These are phyloP conservation scores for Epithele typhae DNA, from an alignment of 768 basidiomycete species.

Conservation along the genomic window DNA sequence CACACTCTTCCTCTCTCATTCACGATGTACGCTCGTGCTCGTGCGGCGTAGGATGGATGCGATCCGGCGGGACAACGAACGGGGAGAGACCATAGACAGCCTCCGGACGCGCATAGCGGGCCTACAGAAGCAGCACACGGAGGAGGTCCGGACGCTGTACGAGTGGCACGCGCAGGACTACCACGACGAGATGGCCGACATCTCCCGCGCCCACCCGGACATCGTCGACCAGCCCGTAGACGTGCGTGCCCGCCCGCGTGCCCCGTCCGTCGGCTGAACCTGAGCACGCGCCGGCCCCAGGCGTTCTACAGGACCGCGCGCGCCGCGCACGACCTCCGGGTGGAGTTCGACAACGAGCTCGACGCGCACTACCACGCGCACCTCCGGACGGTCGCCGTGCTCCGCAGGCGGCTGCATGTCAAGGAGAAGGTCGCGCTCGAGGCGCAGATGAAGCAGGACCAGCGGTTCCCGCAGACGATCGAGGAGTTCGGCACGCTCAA, in stretches of 20 bases:
- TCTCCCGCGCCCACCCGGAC: conserved; percentile 14
- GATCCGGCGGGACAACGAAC: conserved; percentile 13
- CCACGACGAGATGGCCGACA: conserved; percentile 14
- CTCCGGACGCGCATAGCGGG: conserved; percentile 15
- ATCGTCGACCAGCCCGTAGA: conserved; percentile 6
- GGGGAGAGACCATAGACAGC: conserved; percentile 10
- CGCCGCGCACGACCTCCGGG: not conserved
- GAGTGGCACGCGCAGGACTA: conserved; percentile 22
- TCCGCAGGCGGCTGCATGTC: conserved; percentile 10
- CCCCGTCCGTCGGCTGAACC: too few relatives aligned
- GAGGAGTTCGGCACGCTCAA: conserved; percentile 27
- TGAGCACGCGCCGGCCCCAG: not conserved
- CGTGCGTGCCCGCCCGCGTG: conserved; percentile 1
- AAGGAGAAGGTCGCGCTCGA: conserved; percentile 19
- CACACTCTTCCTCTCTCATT: not conserved
- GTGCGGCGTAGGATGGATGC: conserved; percentile 15
- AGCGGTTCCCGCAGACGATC: conserved; percentile 29
- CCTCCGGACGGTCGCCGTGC: conserved; percentile 20
- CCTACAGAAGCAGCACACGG: conserved; percentile 12
- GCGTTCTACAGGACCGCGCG: conserved; percentile 5
- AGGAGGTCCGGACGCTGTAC: conserved; percentile 18
- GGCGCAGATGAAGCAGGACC: conserved; percentile 25
- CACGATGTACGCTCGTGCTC: not conserved
- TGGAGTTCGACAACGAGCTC: conserved; percentile 10
- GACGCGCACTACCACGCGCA: conserved; percentile 27